phyloP scores from a whole-genome alignment of 1,284 basidiomycete species.

The Cryptococcus sp. region DNA sequence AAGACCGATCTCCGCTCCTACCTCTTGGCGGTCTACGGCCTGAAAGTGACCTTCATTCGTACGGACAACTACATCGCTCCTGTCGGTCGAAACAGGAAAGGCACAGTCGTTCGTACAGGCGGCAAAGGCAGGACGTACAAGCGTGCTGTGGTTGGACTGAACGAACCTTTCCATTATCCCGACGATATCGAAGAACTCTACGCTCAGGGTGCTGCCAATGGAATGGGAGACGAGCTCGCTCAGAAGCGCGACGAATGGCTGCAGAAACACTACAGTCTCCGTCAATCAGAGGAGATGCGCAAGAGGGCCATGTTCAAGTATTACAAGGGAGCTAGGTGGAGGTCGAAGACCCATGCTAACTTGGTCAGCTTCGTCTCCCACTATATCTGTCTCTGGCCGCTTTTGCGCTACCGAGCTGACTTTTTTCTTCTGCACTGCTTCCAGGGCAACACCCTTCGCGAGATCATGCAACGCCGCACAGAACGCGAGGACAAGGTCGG shows the following conservation, averaged over 20 bases:
- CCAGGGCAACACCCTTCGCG: slow-evolving; percentile 48
- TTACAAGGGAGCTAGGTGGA: slow-evolving; percentile 48
- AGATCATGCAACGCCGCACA: slow-evolving; percentile 53
- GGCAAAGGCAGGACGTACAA: slow-evolving; percentile 67
- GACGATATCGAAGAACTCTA: slow-evolving; percentile 73
- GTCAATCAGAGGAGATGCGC: slow-evolving; percentile 30
- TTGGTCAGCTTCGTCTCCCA: slow-evolving; percentile 28
- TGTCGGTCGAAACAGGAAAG: slow-evolving; percentile 51
- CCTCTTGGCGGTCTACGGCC: slow-evolving; percentile 77
- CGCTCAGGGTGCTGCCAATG: slow-evolving; percentile 28
- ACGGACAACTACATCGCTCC: slow-evolving; percentile 82
- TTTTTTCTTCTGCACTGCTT: not conserved
- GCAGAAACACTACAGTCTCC: slow-evolving; percentile 62
- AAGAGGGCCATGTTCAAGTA: slow-evolving; percentile 42
- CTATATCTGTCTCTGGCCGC: slow-evolving; percentile 5
- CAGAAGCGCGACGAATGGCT: slow-evolving; percentile 62
- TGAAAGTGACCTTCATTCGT: slow-evolving; percentile 87
- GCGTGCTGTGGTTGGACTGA: slow-evolving; percentile 81
- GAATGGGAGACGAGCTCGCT: slow-evolving; percentile 55
- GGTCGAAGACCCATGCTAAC: slow-evolving; percentile 43
- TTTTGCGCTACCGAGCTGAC: not conserved
- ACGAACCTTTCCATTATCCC: slow-evolving; percentile 89
- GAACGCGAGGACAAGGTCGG: slow-evolving; percentile 58
- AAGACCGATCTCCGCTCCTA: slow-evolving; percentile 90
- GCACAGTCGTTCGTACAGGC: slow-evolving; percentile 34